Conservation (phyloP, 2,329 filamentous ascomycete species). For the Colletotrichum sp. region DNA sequence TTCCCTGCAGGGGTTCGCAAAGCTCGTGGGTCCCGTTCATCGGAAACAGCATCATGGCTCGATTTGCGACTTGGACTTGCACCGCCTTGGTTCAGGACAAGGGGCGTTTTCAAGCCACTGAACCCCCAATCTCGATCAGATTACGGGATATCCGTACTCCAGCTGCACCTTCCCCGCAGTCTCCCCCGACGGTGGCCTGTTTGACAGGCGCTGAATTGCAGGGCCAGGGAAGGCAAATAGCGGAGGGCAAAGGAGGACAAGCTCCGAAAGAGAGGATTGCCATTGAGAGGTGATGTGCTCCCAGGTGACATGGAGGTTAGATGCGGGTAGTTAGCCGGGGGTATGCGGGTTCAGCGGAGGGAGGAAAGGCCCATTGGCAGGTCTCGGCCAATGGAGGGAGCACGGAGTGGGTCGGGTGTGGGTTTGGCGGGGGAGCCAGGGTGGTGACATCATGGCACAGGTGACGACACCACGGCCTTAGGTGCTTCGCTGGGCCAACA, state of each 20-base stretch:
- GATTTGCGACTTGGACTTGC: not conserved
- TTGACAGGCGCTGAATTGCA: not conserved
- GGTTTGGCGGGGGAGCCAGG: constrained; percentile 19
- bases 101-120: not conserved
- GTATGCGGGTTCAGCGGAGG: not conserved
- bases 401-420: not conserved
- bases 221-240: not conserved
- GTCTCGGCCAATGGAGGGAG: constrained; percentile 13
- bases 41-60: not conserved
- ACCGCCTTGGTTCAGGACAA: not conserved
- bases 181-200: not conserved
- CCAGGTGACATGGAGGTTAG: constrained; percentile 4
- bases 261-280: not conserved
- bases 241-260: not conserved
- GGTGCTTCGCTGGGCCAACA: not conserved
- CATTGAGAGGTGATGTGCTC: not conserved
- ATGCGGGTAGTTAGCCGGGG: constrained; percentile 6
- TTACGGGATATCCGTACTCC: not conserved
- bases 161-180: not conserved
- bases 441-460: constrained; percentile 48
- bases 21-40: not conserved
- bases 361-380: not conserved
- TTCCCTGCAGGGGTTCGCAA: constrained; percentile 9
- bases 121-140: not conserved
- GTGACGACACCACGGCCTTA: constrained; percentile 34